Conservation (phyloP, 371 early-diverging fungal species). For the Modicella reniformis region DNA sequence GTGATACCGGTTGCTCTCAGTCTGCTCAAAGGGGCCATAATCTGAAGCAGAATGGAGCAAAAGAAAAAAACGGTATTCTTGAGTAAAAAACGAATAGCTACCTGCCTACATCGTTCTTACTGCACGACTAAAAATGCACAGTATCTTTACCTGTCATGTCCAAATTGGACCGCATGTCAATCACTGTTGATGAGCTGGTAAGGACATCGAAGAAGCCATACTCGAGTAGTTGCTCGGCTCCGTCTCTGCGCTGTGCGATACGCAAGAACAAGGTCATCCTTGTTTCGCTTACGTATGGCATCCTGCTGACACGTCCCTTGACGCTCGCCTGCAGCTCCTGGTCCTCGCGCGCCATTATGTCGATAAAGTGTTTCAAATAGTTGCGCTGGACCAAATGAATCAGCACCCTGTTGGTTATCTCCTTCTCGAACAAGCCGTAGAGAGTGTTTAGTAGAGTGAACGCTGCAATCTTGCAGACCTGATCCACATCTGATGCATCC, state of each 20-base stretch:
- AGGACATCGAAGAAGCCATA: conserved; percentile 83
- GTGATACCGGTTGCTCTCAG: conserved; percentile 51
- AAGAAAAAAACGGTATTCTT: neutral
- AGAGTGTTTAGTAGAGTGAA: conserved; percentile 81
- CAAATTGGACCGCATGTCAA: conserved; percentile 72
- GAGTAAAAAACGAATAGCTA: no score
- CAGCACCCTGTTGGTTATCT: conserved; percentile 66
- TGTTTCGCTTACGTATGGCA: conserved; percentile 81
- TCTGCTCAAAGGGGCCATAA: conserved; percentile 53
- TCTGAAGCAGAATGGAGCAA: conserved; percentile 17
- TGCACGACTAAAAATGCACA: no score
- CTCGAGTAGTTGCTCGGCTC: conserved; percentile 79
- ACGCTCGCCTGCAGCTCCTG: conserved; percentile 67
- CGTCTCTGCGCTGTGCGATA: conserved; percentile 77
- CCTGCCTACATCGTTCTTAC: no score
- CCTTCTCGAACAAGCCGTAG: conserved; percentile 62
- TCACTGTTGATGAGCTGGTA: conserved; percentile 72
- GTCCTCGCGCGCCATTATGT: conserved; percentile 77
- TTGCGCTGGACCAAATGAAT: conserved; percentile 73
- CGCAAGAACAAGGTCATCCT: conserved; percentile 85
- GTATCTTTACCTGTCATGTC: conserved; percentile 33
- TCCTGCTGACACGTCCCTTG: conserved; percentile 63
- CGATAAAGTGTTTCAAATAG: conserved; percentile 72
- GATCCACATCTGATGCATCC: conserved; percentile 85
- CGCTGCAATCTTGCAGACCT: conserved; percentile 88